phyloP scores from a whole-genome alignment of 345 rosid species.

The Cardamine chenopodiifolia region DNA sequence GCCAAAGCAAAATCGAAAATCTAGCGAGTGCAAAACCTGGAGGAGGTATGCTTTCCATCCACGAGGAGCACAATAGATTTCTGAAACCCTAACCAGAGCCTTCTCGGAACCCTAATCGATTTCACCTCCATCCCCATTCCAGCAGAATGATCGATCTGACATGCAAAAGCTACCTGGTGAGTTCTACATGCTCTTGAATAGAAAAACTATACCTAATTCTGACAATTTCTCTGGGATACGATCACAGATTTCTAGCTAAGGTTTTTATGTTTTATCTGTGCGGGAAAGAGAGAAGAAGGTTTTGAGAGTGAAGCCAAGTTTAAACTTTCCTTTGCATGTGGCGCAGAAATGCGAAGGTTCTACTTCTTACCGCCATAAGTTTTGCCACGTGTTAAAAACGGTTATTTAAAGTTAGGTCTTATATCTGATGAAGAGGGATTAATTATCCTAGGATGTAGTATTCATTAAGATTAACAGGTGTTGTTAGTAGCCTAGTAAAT shows the following conservation, averaged over 20 bases:
- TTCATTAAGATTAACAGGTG: too few relatives aligned
- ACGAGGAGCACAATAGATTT: conserved; percentile 75
- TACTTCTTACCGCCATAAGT: not conserved
- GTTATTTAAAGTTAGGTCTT: not conserved
- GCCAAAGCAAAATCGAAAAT: not conserved
- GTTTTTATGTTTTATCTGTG: not conserved
- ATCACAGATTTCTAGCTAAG: not conserved
- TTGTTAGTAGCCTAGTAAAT: too few relatives aligned
- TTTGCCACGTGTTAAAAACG: not conserved
- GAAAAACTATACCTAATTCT: not conserved
- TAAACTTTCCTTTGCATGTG: not conserved
- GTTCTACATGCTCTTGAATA: not conserved
- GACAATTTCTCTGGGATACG: not conserved
- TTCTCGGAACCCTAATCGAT: conserved; percentile 31
- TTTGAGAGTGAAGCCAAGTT: conserved; percentile 9
- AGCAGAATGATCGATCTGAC: conserved; percentile 57
- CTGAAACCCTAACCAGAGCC: conserved; percentile 42
- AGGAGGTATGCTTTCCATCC: conserved; percentile 93
- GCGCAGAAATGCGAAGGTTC: too few relatives aligned
- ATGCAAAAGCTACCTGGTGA: conserved; percentile 16
- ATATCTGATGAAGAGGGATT: not conserved
- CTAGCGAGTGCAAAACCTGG: conserved; percentile 85
- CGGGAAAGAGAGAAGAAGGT: not conserved
- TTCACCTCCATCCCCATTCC: conserved; percentile 44
- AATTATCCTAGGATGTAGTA: not conserved